phyloP scores from a whole-genome alignment of 306 rosid genomes.

The Prinsepia uniflora region DNA sequence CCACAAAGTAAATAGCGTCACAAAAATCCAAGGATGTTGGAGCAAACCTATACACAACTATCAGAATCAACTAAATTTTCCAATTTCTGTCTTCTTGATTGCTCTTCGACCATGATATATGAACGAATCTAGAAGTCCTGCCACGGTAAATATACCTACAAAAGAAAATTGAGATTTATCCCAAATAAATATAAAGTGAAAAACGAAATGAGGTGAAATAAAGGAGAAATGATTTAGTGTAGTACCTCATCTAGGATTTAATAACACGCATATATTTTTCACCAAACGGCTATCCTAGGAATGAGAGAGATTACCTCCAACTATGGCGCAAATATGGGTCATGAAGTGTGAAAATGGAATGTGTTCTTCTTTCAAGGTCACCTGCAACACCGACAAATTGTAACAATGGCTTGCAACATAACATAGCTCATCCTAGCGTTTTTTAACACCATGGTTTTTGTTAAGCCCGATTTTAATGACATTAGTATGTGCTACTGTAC shows the following conservation, averaged over 20 bases:
- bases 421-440: background rate
- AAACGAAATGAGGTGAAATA: background rate
- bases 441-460: no score
- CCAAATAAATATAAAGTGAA: conserved; percentile 6
- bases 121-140: conserved; percentile 74
- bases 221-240: no score
- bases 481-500: background rate
- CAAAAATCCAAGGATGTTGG: conserved; percentile 12
- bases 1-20: background rate
- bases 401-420: background rate
- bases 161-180: conserved; percentile 12
- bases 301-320: conserved; percentile 64
- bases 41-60: conserved; percentile 14
- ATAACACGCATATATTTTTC: background rate
- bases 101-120: conserved; percentile 66
- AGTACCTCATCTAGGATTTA: background rate
- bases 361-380: conserved; percentile 71
- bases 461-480: background rate
- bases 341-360: conserved; percentile 73
- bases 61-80: conserved; percentile 45
- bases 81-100: conserved; percentile 63
- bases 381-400: conserved; percentile 44
- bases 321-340: conserved; percentile 77
- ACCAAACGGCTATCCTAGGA: background rate
- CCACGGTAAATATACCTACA: conserved; percentile 70